Percentiles rank a stretch among this genome's conserved stretches.
phyloP scores from a whole-genome alignment of 2,329 filamentous ascomycete species.

The Aureobasidium vineae region DNA sequence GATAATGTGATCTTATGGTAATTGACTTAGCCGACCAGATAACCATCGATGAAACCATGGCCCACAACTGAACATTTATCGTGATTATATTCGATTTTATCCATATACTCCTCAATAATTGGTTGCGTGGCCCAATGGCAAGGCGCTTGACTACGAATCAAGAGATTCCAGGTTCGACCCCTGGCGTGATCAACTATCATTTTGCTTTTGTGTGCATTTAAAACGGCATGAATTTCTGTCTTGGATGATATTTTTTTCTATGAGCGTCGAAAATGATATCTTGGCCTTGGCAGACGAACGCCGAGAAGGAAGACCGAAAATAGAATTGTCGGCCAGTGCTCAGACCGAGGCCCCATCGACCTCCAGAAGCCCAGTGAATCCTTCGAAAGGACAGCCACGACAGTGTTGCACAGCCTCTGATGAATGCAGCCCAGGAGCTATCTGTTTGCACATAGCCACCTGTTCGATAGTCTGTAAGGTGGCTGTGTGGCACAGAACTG shows the following conservation, averaged over 20 bases:
- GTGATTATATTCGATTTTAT: too few species aligned
- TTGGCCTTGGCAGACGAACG: background rate
- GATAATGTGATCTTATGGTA: too few species aligned
- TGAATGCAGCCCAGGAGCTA: background rate
- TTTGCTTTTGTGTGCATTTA: background rate
- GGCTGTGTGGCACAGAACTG: background rate
- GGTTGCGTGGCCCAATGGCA: conserved; percentile 54
- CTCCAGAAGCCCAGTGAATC: conserved; percentile 2
- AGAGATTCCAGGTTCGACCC: conserved; percentile 29
- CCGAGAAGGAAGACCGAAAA: conserved; percentile 10
- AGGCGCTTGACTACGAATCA: conserved; percentile 56
- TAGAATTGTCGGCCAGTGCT: background rate
- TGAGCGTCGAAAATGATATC: background rate
- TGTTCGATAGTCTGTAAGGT: background rate
- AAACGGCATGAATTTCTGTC: background rate
- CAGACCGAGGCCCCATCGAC: background rate
- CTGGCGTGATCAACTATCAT: conserved; percentile 25
- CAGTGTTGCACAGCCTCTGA: conserved; percentile 8
- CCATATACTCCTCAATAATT: too few species aligned
- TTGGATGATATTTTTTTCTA: background rate
- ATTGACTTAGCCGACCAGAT: too few species aligned
- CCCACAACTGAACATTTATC: too few species aligned
- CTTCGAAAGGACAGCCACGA: background rate
- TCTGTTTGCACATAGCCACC: conserved; percentile 9
- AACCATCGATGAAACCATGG: too few species aligned